These are phyloP conservation scores for Nigrograna mackinnonii DNA, from an alignment of 2,329 filamentous ascomycete species.

Conservation along the genomic window DNA sequence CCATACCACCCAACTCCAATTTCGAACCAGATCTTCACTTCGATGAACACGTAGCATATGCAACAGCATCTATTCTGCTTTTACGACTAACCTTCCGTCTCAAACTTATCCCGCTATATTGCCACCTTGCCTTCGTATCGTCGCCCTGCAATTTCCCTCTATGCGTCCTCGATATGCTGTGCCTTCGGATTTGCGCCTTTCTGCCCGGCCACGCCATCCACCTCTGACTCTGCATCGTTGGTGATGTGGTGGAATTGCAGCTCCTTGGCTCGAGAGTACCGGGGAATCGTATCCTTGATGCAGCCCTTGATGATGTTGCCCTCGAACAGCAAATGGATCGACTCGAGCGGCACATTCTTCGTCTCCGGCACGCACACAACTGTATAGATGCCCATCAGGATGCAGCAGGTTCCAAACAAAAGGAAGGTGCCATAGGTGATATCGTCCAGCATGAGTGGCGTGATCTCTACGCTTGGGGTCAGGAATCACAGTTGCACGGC, in stretches of 20 bases:
- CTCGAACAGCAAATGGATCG: conserved; percentile 46
- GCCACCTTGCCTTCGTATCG: too few relatives aligned
- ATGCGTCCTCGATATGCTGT: conserved; percentile 32
- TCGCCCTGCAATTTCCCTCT: too few relatives aligned
- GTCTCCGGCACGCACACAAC: conserved; percentile 49
- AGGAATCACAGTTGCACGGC: background rate
- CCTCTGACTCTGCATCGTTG: conserved; percentile 29
- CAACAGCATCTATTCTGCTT: background rate
- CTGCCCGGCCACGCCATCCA: conserved; percentile 16
- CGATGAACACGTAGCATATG: background rate
- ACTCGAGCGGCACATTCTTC: conserved; percentile 47
- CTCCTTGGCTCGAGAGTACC: conserved; percentile 39
- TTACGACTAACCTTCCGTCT: background rate
- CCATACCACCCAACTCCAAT: background rate
- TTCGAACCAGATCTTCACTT: background rate
- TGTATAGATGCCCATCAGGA: conserved; percentile 46
- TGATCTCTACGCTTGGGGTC: conserved; percentile 29
- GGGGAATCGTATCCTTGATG: conserved; percentile 42
- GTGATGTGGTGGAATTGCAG: conserved; percentile 33
- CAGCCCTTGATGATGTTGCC: conserved; percentile 45
- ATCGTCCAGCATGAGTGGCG: conserved; percentile 46
- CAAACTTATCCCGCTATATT: background rate
- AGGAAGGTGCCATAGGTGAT: conserved; percentile 51
- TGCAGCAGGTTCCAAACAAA: conserved; percentile 45
- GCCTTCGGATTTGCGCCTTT: conserved; percentile 22